A percentile compares a stretch with the other conserved stretches of the same genome.
Conservation (phyloP, 2,329 filamentous ascomycete genomes). For the Fusarium nodosum region DNA sequence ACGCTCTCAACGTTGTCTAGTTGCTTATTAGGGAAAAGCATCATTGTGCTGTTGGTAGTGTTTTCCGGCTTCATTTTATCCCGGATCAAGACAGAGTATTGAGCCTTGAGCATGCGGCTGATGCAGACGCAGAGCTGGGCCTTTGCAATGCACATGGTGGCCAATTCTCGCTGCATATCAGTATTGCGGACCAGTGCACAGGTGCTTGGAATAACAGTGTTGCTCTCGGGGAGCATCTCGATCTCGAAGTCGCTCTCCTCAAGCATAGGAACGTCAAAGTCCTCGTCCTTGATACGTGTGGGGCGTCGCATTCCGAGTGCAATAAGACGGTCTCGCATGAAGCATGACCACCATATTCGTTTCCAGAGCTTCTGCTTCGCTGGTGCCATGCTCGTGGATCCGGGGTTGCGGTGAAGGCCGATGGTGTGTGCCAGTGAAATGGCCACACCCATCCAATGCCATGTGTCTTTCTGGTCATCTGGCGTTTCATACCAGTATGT, state of each 20-base stretch:
- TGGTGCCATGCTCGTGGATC: constrained; percentile 78
- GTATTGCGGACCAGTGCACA: constrained; percentile 80
- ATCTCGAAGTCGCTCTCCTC: constrained; percentile 88
- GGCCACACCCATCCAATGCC: constrained; percentile 98
- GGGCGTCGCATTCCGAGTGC: constrained; percentile 94
- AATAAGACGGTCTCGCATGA: constrained; percentile 93
- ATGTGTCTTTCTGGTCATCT: constrained; percentile 97
- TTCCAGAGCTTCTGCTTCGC: constrained; percentile 89
- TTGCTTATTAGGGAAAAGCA: constrained; percentile 90
- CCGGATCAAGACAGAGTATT: constrained; percentile 91
- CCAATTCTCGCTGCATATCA: constrained; percentile 81
- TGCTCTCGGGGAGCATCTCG: constrained; percentile 73
- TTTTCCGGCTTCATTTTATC: constrained; percentile 83
- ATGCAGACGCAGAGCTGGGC: constrained; percentile 91
- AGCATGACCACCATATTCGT: constrained; percentile 97
- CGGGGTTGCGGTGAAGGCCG: constrained; percentile 88
- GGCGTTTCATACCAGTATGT: constrained; percentile 98
- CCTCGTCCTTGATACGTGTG: constrained; percentile 91
- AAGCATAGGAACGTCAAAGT: constrained; percentile 94
- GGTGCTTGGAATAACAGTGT: constrained; percentile 75
- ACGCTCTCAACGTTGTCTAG: constrained; percentile 86
- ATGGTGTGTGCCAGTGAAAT: constrained; percentile 95
- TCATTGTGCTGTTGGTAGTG: constrained; percentile 83
- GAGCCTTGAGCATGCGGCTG: constrained; percentile 87
- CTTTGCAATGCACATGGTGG: constrained; percentile 91